Evolutionary conservation across 2,329 filamentous ascomycete species (phyloP).

Genomic region (Paraphoma chrysanthemicola): DNA sequence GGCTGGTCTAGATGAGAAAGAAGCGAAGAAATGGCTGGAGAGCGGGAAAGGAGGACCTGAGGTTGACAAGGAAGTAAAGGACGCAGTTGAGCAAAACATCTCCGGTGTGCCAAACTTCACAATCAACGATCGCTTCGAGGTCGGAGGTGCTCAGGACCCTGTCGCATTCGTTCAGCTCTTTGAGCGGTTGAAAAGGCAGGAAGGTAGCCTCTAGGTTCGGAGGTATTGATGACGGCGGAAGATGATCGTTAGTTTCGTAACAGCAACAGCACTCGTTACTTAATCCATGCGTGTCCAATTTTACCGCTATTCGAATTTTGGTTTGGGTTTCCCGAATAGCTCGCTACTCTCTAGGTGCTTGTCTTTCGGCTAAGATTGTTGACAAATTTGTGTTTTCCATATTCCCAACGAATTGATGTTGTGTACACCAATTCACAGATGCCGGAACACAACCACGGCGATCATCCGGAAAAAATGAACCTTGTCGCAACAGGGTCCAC

Average conservation of each 20-base stretch:
- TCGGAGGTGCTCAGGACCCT: conserved; percentile 76
- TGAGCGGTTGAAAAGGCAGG: conserved; percentile 62
- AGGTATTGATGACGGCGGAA: background rate
- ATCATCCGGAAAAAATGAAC: conserved; percentile 7
- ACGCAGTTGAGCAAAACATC: conserved; percentile 59
- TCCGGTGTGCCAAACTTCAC: conserved; percentile 78
- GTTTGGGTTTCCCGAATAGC: no score
- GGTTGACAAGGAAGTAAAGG: conserved; percentile 56
- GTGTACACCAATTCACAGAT: background rate
- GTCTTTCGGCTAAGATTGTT: no score
- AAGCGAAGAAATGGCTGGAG: conserved; percentile 53
- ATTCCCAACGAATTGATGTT: background rate
- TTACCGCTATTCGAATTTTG: no score
- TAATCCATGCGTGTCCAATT: background rate
- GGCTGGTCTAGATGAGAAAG: conserved; percentile 53
- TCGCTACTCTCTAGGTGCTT: no score
- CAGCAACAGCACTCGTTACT: background rate
- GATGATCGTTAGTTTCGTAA: background rate
- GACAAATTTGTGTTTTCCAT: background rate
- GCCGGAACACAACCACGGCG: background rate
- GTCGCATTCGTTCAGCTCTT: conserved; percentile 72
- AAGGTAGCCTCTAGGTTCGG: conserved; percentile 23
- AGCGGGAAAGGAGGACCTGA: conserved; percentile 53
- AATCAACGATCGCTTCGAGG: conserved; percentile 70
- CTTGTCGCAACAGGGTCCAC: conserved; percentile 1